These are phyloP conservation scores for Fusarium veterinarium DNA, from an alignment of 2,329 filamentous ascomycete genomes.

Conservation along the genomic window DNA sequence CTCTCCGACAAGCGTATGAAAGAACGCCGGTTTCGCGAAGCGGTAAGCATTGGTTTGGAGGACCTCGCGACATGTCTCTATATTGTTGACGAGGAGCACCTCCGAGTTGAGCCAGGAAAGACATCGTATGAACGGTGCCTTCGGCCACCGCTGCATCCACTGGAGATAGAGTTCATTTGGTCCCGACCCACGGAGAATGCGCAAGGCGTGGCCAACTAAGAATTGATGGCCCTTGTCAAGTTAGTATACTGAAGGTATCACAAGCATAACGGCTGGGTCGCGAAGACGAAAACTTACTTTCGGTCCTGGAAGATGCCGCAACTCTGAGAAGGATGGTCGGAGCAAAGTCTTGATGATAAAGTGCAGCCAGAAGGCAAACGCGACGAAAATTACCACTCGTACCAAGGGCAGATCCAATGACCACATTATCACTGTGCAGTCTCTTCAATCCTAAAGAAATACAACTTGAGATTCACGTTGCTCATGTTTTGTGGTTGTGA, in stretches of 20 bases:
- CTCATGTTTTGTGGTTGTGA: background rate
- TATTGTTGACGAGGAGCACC: constrained; percentile 18
- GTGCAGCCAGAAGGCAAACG: background rate
- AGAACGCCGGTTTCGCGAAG: constrained; percentile 25
- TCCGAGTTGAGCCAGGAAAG: constrained; percentile 26
- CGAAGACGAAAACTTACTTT: background rate
- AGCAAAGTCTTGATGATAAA: background rate
- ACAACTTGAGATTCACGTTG: too few relatives aligned
- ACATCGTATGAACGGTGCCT: constrained; percentile 16
- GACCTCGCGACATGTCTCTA: constrained; percentile 24
- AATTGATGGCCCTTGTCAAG: background rate
- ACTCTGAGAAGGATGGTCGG: background rate
- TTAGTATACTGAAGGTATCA: rapidly evolving
- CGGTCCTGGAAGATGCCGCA: constrained; percentile 7
- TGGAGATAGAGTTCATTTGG: constrained; percentile 20
- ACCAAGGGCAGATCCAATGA: too few relatives aligned
- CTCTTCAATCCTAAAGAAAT: background rate
- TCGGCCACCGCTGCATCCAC: constrained; percentile 28
- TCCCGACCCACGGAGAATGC: background rate
- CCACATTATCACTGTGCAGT: too few relatives aligned
- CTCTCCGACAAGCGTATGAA: constrained; percentile 27
- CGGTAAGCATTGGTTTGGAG: constrained; percentile 17
- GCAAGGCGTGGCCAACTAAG: constrained; percentile 8
- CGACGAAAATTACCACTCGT: too few relatives aligned
- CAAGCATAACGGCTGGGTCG: too few relatives aligned